Evolutionary conservation across 2,329 filamentous ascomycete species (phyloP).

Genomic region (Fonsecaea monophora): DNA sequence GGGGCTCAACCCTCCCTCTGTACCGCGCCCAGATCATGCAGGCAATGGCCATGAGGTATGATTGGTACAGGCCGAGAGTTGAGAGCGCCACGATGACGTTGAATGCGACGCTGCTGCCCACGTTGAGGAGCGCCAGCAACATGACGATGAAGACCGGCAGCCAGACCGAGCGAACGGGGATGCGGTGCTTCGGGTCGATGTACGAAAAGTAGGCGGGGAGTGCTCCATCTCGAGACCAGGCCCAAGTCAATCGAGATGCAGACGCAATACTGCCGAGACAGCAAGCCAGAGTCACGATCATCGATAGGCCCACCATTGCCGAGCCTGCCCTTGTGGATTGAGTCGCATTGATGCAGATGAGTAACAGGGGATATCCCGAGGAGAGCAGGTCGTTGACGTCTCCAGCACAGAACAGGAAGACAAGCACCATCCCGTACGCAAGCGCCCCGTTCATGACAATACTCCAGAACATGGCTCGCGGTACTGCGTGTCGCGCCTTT

Average conservation of each 20-base stretch:
- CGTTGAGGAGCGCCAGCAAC: conserved; percentile 50
- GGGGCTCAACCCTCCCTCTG: conserved; percentile 37
- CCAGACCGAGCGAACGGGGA: conserved; percentile 50
- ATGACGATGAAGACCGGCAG: conserved; percentile 47
- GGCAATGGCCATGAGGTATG: conserved; percentile 42
- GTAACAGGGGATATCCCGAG: conserved; percentile 28
- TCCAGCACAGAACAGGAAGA: conserved; percentile 47
- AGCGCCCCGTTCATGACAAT: conserved; percentile 46
- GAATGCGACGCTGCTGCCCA: conserved; percentile 48
- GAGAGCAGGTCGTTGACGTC: conserved; percentile 18
- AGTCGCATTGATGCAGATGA: conserved; percentile 34
- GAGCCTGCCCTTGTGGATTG: conserved; percentile 28
- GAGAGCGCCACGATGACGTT: conserved; percentile 50
- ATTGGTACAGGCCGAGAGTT: conserved; percentile 47
- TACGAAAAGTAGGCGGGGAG: conserved; percentile 50
- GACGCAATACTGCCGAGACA: conserved; percentile 48
- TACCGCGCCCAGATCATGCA: conserved; percentile 33
- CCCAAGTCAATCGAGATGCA: conserved; percentile 57
- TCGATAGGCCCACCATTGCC: conserved; percentile 27
- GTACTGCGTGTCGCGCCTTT: conserved; percentile 45
- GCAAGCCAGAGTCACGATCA: conserved; percentile 30
- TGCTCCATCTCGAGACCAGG: conserved; percentile 58
- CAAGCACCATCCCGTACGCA: conserved; percentile 47
- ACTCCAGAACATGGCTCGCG: conserved; percentile 48
- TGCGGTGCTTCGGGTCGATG: conserved; percentile 45